Conservation (phyloP, 1,284 basidiomycete species). For the Exobasidium rhododendri region DNA sequence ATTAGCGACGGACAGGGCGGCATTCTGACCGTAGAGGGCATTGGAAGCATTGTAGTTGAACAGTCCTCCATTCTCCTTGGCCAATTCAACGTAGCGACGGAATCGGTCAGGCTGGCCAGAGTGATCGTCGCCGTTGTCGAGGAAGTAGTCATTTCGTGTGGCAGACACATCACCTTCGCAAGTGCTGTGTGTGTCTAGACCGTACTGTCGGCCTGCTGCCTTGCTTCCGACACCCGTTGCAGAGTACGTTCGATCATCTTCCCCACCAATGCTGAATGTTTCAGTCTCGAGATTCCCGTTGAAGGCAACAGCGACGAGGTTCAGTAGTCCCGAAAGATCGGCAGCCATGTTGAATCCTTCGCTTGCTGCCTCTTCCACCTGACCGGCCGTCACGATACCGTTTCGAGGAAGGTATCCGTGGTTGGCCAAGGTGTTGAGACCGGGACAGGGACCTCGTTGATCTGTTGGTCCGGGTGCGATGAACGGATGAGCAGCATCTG, state of each 20-base stretch:
- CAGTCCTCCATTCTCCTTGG: too few relatives aligned
- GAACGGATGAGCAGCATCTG: too few relatives aligned
- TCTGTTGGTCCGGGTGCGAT: background rate
- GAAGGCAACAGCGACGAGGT: conserved; percentile 35
- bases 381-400: conserved; percentile 44
- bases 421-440: too few relatives aligned
- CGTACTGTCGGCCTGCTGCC: too few relatives aligned
- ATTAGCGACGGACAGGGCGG: too few relatives aligned
- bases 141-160: background rate
- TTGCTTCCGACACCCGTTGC: too few relatives aligned
- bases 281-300: conserved; percentile 43
- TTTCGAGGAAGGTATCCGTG: conserved; percentile 26
- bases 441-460: background rate
- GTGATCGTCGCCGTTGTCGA: conserved; percentile 1
- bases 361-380: conserved; percentile 31
- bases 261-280: conserved; percentile 24
- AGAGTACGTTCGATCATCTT: background rate
- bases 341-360: conserved; percentile 38
- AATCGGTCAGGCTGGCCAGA: too few relatives aligned
- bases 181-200: background rate
- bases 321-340: conserved; percentile 42
- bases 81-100: too few relatives aligned
- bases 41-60: too few relatives aligned
- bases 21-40: too few relatives aligned
- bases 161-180: background rate